Percentiles rank a stretch among this genome's conserved stretches.
phyloP scores from a whole-genome alignment of 1,284 basidiomycete species.

The Cerrena zonata region DNA sequence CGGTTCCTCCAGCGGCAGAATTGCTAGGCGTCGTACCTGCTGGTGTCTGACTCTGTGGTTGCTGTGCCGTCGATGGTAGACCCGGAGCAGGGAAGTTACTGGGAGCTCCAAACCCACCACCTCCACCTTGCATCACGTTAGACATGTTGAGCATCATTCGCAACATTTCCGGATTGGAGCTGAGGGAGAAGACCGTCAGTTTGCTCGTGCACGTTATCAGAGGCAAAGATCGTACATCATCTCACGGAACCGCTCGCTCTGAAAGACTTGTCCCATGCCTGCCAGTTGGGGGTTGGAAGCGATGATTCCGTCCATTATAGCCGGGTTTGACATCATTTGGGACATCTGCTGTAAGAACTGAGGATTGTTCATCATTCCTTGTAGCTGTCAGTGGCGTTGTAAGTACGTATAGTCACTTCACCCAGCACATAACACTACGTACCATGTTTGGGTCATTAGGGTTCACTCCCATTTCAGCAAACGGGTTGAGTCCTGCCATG shows the following conservation, averaged over 20 bases:
- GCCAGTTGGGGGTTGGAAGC: conserved; percentile 75
- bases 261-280: conserved; percentile 72
- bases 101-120: conserved; percentile 21
- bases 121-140: conserved; percentile 42
- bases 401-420: neutral
- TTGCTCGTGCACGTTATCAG: too few species aligned
- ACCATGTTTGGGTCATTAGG: conserved; percentile 87
- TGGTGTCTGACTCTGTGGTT: conserved; percentile 6
- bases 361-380: conserved; percentile 75
- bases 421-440: conserved; percentile 19
- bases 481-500: conserved; percentile 82
- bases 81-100: conserved; percentile 57
- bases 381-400: conserved; percentile 45
- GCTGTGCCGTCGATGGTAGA: conserved; percentile 31
- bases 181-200: conserved; percentile 20
- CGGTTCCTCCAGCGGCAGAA: conserved; percentile 5
- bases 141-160: conserved; percentile 82
- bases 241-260: conserved; percentile 74
- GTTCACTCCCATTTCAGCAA: conserved; percentile 81
- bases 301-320: conserved; percentile 78
- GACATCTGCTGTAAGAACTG: conserved; percentile 27
- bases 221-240: conserved; percentile 55
- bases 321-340: conserved; percentile 24
- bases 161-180: conserved; percentile 73
- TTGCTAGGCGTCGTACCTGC: conserved; percentile 8